Conservation (phyloP, 768 basidiomycete genomes). For the Boletus patriciae region DNA sequence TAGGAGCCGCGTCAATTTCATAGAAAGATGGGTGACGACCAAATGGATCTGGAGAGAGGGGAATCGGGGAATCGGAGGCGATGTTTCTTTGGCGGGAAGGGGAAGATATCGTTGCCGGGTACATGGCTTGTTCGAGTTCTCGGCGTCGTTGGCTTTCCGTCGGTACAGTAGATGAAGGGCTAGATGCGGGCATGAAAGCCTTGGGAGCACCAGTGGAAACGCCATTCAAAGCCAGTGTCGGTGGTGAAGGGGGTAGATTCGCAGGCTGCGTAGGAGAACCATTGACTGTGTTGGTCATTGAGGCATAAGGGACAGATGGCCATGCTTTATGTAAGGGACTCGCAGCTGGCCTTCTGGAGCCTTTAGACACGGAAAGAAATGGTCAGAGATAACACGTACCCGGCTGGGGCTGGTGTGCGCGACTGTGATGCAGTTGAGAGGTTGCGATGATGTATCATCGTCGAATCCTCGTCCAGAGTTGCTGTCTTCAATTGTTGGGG, state of each 20-base stretch:
- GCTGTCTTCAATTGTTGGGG: conserved; percentile 43
- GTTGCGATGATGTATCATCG: conserved; percentile 20
- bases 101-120: conserved; percentile 41
- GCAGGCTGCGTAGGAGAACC: conserved; percentile 21
- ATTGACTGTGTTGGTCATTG: conserved; percentile 26
- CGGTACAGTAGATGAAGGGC: conserved; percentile 30
- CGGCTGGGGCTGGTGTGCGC: conserved; percentile 6
- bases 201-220: conserved; percentile 61
- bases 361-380: conserved; percentile 13
- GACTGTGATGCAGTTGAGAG: conserved; percentile 16
- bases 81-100: conserved; percentile 24
- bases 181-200: conserved; percentile 36
- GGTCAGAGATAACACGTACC: conserved; percentile 21
- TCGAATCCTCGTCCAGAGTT: conserved; percentile 22
- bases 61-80: conserved; percentile 58
- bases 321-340: conserved; percentile 28
- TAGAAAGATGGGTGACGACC: conserved; percentile 63
- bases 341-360: conserved; percentile 7
- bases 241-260: conserved; percentile 50
- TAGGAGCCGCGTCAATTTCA: conserved; percentile 29
- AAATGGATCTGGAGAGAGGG: conserved; percentile 84
- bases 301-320: conserved; percentile 49
- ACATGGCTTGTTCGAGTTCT: conserved; percentile 51
- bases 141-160: conserved; percentile 52
- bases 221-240: conserved; percentile 67